Percentiles rank a stretch among this genome's conserved stretches.
Evolutionary conservation across 306 rosid species (phyloP).

Genomic region (Citrullus mucosospermus): DNA sequence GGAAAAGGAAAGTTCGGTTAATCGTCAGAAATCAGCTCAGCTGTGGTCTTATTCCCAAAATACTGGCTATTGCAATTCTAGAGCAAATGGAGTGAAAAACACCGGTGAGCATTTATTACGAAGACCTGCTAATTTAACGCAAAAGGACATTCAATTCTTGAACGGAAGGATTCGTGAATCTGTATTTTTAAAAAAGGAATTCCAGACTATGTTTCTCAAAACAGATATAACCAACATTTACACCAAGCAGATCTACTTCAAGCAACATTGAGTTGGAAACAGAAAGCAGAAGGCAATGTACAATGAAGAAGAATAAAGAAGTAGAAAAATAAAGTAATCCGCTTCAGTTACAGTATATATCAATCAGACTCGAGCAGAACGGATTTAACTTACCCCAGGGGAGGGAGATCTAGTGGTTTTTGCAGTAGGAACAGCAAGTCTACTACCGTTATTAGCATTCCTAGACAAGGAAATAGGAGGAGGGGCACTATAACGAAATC

Average conservation of each 20-base stretch:
- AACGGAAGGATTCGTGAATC: background rate
- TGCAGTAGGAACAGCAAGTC: slow-evolving; percentile 21
- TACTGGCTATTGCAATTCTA: background rate
- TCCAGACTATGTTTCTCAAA: background rate
- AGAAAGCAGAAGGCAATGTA: background rate
- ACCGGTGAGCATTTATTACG: background rate
- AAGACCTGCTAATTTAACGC: background rate
- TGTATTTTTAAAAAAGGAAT: background rate
- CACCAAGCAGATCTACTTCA: background rate
- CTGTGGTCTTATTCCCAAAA: background rate
- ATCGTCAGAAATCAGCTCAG: background rate
- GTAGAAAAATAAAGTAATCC: background rate
- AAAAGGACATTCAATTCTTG: background rate
- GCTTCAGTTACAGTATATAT: background rate
- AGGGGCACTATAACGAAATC: slow-evolving; percentile 86
- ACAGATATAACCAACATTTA: background rate
- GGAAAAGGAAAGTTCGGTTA: slow-evolving; percentile 7
- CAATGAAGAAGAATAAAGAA: background rate
- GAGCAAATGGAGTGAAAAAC: background rate
- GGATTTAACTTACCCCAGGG: slow-evolving; percentile 34
- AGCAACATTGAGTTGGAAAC: background rate
- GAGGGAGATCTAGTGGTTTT: slow-evolving; percentile 52
- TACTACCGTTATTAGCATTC: slow-evolving; percentile 19
- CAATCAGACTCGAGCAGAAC: background rate
- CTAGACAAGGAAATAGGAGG: slow-evolving; percentile 64